Conservation (phyloP, 1,284 basidiomycete species). For the Vanrija pseudolonga region DNA sequence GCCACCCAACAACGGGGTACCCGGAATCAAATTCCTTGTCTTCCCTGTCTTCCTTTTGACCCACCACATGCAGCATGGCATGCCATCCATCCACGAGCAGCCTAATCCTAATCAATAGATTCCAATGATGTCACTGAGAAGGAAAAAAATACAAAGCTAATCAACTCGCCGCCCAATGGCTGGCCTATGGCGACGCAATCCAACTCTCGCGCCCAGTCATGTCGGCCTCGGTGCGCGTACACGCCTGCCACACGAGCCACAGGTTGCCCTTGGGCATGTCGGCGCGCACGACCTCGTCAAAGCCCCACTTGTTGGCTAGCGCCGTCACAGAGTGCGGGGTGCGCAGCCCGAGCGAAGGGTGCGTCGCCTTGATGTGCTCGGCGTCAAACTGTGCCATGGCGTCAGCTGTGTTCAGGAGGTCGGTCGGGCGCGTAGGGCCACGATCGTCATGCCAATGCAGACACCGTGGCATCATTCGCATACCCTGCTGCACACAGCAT, state of each 20-base stretch:
- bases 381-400: constrained; percentile 28
- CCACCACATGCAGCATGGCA: too few relatives aligned
- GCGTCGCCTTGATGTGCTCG: constrained; percentile 23
- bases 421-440: too few relatives aligned
- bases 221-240: neutral
- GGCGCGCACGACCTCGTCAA: constrained; percentile 20
- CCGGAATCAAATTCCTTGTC: too few relatives aligned
- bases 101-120: too few relatives aligned
- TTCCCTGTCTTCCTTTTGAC: too few relatives aligned
- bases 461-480: neutral
- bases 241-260: constrained; percentile 35
- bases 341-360: constrained; percentile 30
- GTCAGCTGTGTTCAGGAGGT: too few relatives aligned
- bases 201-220: neutral
- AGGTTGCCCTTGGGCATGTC: constrained; percentile 43
- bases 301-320: constrained; percentile 35
- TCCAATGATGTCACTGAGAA: neutral
- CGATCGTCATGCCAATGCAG: neutral
- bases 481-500: neutral
- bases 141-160: too few relatives aligned
- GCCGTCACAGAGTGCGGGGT: constrained; percentile 22
- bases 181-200: neutral
- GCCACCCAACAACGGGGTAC: too few relatives aligned
- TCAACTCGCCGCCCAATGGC: too few relatives aligned
- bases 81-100: neutral